These are phyloP conservation scores for Cladochytrium replicatum DNA, from an alignment of 192 early-diverging fungal species.

Conservation along the genomic window DNA sequence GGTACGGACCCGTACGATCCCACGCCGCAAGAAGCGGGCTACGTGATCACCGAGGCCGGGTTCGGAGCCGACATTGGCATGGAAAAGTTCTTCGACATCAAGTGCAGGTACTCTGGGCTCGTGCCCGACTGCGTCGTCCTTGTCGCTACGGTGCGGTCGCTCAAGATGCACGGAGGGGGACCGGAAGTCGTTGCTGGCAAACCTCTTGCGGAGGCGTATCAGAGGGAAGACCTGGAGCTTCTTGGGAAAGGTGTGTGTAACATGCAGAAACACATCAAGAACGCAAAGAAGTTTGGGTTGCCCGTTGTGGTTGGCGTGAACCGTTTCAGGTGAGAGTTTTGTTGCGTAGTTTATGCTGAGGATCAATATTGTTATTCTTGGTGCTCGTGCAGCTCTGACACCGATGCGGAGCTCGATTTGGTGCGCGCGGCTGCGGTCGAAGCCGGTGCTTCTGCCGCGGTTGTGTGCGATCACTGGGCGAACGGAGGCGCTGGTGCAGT, in stretches of 20 bases:
- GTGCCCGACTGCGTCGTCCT: slow-evolving; percentile 85
- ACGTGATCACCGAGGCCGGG: slow-evolving; percentile 96
- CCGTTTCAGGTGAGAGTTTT: slow-evolving; percentile 51
- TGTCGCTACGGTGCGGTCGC: slow-evolving; percentile 84
- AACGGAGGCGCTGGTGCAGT: slow-evolving; percentile 82
- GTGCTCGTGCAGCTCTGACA: slow-evolving; percentile 54
- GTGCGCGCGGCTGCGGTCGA: slow-evolving; percentile 60
- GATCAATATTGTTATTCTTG: background rate
- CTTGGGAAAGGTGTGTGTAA: slow-evolving; percentile 77
- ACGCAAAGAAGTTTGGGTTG: slow-evolving; percentile 79
- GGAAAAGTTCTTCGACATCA: slow-evolving; percentile 98
- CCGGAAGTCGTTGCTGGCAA: slow-evolving; percentile 85
- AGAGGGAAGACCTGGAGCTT: slow-evolving; percentile 76
- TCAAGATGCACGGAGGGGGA: slow-evolving; percentile 98
- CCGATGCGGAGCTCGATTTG: slow-evolving; percentile 71
- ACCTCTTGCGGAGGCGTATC: slow-evolving; percentile 82
- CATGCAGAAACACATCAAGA: slow-evolving; percentile 82
- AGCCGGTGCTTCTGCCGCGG: slow-evolving; percentile 81
- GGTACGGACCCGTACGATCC: slow-evolving; percentile 53
- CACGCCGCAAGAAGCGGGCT: slow-evolving; percentile 48
- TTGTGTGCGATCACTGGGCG: slow-evolving; percentile 90
- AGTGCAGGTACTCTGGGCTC: slow-evolving; percentile 82
- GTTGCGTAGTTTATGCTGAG: slow-evolving; percentile 15
- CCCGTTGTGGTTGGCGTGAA: slow-evolving; percentile 90
- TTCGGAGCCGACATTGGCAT: slow-evolving; percentile 99